Evolutionary conservation across 805 yeast species (phyloP), one percentile per base, ranked within the genome.

Genomic region (Zygotorulaspora florentina): DNA sequence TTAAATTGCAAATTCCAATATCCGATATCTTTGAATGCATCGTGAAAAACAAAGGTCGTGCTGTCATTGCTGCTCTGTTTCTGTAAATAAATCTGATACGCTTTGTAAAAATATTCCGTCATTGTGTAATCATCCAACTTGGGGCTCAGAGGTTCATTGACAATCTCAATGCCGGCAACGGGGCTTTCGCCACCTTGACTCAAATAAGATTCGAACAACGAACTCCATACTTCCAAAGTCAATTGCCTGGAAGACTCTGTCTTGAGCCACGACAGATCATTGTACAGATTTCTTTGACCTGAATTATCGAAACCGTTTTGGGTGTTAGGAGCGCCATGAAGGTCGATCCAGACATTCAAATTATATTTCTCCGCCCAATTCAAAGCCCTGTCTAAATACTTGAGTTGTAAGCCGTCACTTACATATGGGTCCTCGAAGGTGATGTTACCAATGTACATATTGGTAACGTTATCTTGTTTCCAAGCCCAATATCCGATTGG

Each of bases 231-330:
- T 12, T 74, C 65, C 43, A 73, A 62, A 2, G 88, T 77, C 29
- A 77, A 52, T 15, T 73, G 65, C 33, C 73, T 67, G 47, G 80
- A 74, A 38, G 66, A 61, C 15, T 70, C 70, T 0, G 51, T 42
- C 3, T 53, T 42, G 43, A 67, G 68, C 80, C 81, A 77, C 3
- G 65, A 65, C n/a, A 71, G 54, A 13, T 62, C 57, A 10, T 30
- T 31, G 30, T 68, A 62, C 20, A 57, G 59, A 42, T 72, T 79
- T 57, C 89, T 71, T 25, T 75, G 65, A 1, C 95, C 95, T 7
- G 87, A 80, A 56, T 86, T 87, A 58, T 86, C 91, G 69, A 86
- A 86, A 11, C 95, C 95, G 62, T 87, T 87, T 59, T 87, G 95
- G 1, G 90, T 82, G 1, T 91, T 93, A 6, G 95, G 93, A 9